phyloP scores from a whole-genome alignment of 1,284 basidiomycete genomes.

The Sutorius eximius region DNA sequence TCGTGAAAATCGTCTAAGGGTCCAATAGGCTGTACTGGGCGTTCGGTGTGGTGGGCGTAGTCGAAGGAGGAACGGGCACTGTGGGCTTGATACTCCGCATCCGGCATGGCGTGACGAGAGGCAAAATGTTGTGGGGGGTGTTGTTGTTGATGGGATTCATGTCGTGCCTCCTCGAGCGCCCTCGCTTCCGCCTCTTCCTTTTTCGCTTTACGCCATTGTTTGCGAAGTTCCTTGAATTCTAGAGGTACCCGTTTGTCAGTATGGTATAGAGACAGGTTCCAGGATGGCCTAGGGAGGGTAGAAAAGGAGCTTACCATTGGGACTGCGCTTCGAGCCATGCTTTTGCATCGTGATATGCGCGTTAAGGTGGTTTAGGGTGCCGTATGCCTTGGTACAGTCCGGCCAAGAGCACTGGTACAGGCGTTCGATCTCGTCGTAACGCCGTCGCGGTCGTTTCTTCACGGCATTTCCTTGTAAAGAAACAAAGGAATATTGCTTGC shows the following conservation, averaged over 20 bases:
- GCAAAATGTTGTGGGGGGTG: slow-evolving; percentile 20
- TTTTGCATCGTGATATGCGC: slow-evolving; percentile 93
- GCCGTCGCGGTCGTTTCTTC: slow-evolving; percentile 78
- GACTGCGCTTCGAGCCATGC: slow-evolving; percentile 81
- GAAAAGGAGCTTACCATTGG: slow-evolving; percentile 59
- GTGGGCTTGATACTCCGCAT: slow-evolving; percentile 20
- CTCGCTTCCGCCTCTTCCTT: slow-evolving; percentile 60
- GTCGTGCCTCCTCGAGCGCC: slow-evolving; percentile 15
- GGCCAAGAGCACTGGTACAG: slow-evolving; percentile 83
- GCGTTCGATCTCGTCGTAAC: slow-evolving; percentile 92
- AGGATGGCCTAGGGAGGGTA: not conserved
- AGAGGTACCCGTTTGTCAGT: slow-evolving; percentile 19
- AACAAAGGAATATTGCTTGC: slow-evolving; percentile 80
- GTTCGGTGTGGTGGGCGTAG: slow-evolving; percentile 21
- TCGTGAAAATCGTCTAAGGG: slow-evolving; percentile 24
- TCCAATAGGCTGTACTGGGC: slow-evolving; percentile 12
- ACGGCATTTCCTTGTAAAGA: slow-evolving; percentile 74
- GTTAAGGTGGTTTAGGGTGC: slow-evolving; percentile 89
- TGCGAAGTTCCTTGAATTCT: slow-evolving; percentile 98
- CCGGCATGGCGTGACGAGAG: slow-evolving; percentile 22
- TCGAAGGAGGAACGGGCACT: slow-evolving; percentile 13
- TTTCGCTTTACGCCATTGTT: slow-evolving; percentile 93
- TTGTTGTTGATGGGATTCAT: slow-evolving; percentile 20
- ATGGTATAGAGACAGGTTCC: not conserved
- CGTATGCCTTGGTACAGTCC: slow-evolving; percentile 83